Base-by-base conservation (phyloP, 75 land plant genomes). In the Picea sitchensis region DNA sequence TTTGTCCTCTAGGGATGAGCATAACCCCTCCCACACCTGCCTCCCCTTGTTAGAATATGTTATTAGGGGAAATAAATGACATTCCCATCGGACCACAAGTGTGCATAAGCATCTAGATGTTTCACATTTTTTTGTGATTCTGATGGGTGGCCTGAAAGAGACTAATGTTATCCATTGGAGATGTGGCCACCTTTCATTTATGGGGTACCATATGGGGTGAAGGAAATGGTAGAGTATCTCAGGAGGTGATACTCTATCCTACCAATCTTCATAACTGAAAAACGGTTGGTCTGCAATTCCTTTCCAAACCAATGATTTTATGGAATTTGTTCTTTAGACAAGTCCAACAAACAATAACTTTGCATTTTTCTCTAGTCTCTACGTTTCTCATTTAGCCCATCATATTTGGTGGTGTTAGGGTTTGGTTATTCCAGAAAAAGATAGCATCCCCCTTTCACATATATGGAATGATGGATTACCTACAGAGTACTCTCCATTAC, bases 181-280 rank as follows among this genome's bases (percentile, higher is more conserved):
- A 80, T 84, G 59, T 78, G 83, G 14, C 77, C 87, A 13, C 61
- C 73, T 21, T 75, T 73, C 67, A 61, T 85, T 3, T n/a, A n/a
- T n/a, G n/a, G n/a, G n/a, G n/a, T n/a, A n/a, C n/a, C n/a, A n/a
- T n/a, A n/a, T n/a, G n/a, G n/a, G n/a, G n/a, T n/a, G n/a, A n/a
- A n/a, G n/a, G n/a, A n/a, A n/a, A n/a, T n/a, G n/a, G n/a, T n/a
- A n/a, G n/a, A n/a, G n/a, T n/a, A n/a, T n/a, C n/a, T n/a, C n/a
- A n/a, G n/a, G n/a, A n/a, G n/a, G n/a, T 93, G 90, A 62, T 94
- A 90, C 86, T 83, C 86, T 61, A 92, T 90, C 58, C 82, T 77
- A 12, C 85, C 87, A 11, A 82, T 92, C 59, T 88, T 81, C 78
- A 84, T 94, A 7, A 88, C 92, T 17, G 95, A 26, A 94, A 84